A percentile compares a stretch with the other conserved stretches of the same genome.
These are phyloP conservation scores for Mollisia scopiformis DNA, from an alignment of 2,329 filamentous ascomycete genomes.

Conservation along the genomic window DNA sequence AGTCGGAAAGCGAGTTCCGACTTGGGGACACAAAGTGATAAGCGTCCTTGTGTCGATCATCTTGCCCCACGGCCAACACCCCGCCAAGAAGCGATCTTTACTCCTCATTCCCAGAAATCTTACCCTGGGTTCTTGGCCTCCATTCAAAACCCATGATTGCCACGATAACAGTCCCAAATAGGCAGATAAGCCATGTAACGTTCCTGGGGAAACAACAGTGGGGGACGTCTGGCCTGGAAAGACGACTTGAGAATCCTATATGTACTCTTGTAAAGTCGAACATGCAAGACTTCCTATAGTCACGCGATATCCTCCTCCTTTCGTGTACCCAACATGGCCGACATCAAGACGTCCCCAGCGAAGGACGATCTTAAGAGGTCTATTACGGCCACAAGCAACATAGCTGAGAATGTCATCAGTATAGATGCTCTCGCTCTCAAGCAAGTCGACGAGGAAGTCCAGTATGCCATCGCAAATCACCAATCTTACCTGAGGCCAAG, in stretches of 20 bases:
- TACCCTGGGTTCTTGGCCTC: neutral
- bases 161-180: neutral
- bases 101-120: neutral
- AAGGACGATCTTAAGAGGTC: slow-evolving; percentile 4
- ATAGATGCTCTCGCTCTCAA: slow-evolving; percentile 12
- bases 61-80: neutral
- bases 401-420: slow-evolving; percentile 5
- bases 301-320: neutral
- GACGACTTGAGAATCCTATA: neutral
- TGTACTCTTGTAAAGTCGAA: neutral
- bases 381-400: slow-evolving; percentile 1
- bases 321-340: neutral
- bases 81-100: slow-evolving; percentile 1
- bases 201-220: slow-evolving; percentile 6
- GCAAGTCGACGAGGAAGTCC: slow-evolving; percentile 20
- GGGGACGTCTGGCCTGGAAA: neutral
- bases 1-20: neutral
- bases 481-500: slow-evolving; percentile 15
- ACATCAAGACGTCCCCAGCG: neutral
- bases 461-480: slow-evolving; percentile 18
- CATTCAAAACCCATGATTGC: neutral
- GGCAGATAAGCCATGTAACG: slow-evolving; percentile 14
- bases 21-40: neutral
- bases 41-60: neutral
- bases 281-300: neutral